These are phyloP conservation scores for Clitoria ternatea DNA, from an alignment of 306 rosid species.

Conservation along the genomic window DNA sequence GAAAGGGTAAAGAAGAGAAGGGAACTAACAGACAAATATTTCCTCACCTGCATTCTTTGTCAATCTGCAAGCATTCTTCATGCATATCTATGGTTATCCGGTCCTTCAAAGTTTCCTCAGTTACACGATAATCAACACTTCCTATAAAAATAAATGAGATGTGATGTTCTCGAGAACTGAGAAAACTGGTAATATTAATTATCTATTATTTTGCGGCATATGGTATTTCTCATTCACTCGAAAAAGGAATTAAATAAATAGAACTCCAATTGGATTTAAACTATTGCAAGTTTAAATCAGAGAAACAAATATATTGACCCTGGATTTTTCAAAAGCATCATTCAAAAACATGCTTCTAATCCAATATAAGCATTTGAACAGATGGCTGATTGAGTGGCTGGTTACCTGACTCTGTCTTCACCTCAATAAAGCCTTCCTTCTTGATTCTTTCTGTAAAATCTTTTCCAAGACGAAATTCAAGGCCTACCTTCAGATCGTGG, in stretches of 20 bases:
- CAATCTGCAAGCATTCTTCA: constrained; percentile 65
- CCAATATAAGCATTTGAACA: neutral
- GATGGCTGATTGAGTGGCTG: neutral
- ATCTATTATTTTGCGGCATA: neutral
- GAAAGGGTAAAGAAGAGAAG: neutral
- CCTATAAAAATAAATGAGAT: constrained; percentile 38
- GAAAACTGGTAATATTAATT: neutral
- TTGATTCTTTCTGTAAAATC: constrained; percentile 51
- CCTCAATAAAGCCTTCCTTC: constrained; percentile 62
- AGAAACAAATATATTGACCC: constrained; percentile 1
- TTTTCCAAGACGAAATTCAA: constrained; percentile 46
- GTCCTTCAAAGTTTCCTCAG: constrained; percentile 67
- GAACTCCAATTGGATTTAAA: neutral
- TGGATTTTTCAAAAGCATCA: neutral
- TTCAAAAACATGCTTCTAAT: constrained; percentile 8
- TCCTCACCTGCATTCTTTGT: constrained; percentile 62
- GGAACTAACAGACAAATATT: neutral
- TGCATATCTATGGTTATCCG: constrained; percentile 61
- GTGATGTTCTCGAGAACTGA: neutral
- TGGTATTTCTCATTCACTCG: neutral
- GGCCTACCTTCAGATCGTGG: constrained; percentile 54
- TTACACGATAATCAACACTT: constrained; percentile 40
- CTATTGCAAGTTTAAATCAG: constrained; percentile 16
- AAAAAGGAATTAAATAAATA: neutral
- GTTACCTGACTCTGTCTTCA: constrained; percentile 51